Conservation (phyloP, 805 yeast species). For the Torulaspora microellipsoides region DNA sequence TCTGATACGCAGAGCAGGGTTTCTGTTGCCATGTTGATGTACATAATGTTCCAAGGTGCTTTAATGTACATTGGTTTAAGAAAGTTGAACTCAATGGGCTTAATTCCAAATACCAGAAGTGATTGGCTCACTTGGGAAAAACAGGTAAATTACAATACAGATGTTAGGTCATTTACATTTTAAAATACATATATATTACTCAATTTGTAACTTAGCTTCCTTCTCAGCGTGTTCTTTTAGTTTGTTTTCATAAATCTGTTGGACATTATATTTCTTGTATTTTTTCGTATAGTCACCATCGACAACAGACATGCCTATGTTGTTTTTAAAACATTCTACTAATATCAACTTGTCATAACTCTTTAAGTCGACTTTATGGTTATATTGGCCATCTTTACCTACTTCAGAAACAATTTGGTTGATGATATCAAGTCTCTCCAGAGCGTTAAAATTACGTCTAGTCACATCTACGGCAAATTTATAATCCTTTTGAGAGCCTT, state of each 20-base stretch:
- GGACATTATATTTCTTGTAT: conserved; percentile 69
- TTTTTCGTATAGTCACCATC: conserved; percentile 49
- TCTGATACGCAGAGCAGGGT: conserved; percentile 24
- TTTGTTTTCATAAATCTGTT: conserved; percentile 61
- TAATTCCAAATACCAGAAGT: conserved; percentile 78
- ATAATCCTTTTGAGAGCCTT: conserved; percentile 33
- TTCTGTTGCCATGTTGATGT: conserved; percentile 43
- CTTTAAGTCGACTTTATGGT: conserved; percentile 77
- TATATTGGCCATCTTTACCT: conserved; percentile 51
- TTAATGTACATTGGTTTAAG: conserved; percentile 73
- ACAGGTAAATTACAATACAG: conserved; percentile 28
- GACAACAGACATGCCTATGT: conserved; percentile 83
- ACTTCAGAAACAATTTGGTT: conserved; percentile 65
- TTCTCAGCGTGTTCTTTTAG: conserved; percentile 16
- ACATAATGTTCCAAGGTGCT: conserved; percentile 44
- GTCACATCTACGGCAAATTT: conserved; percentile 79
- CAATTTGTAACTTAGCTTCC: conserved; percentile 1
- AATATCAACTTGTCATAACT: conserved; percentile 71
- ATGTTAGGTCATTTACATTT: conserved; percentile 22
- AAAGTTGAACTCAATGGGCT: conserved; percentile 83
- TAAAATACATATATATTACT: conserved; percentile 12
- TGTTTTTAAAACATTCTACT: conserved; percentile 84
- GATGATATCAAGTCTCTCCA: conserved; percentile 71
- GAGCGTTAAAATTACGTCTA: conserved; percentile 69
- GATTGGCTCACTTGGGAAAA: conserved; percentile 92